These are phyloP conservation scores for Verticillium longisporum DNA, from an alignment of 2,329 filamentous ascomycete species.

Conservation along the genomic window DNA sequence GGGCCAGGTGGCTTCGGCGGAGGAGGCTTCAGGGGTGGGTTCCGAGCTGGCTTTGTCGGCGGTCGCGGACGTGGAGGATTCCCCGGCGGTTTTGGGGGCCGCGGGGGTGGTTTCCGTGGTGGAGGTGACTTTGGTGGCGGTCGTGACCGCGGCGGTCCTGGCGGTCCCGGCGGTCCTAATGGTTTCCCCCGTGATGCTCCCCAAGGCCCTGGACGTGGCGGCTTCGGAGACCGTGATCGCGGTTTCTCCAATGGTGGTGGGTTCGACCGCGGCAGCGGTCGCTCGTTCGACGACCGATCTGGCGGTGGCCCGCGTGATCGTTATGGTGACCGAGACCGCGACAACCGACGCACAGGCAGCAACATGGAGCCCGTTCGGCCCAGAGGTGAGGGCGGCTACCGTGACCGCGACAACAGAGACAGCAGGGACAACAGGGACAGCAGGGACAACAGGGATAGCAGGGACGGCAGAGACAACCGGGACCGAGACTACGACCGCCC, in stretches of 20 bases:
- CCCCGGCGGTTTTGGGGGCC: constrained; percentile 47
- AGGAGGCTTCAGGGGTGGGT: constrained; percentile 45
- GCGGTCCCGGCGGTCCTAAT: constrained; percentile 27
- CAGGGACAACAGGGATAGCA: constrained; percentile 28
- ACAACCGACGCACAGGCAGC: constrained; percentile 55
- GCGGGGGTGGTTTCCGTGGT: constrained; percentile 33
- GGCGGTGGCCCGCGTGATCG: constrained; percentile 37
- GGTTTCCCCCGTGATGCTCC: constrained; percentile 53
- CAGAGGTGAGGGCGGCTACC: constrained; percentile 50
- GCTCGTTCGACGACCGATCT: constrained; percentile 21
- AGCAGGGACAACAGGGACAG: constrained; percentile 25
- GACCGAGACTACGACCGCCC: constrained; percentile 45
- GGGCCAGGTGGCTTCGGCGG: constrained; percentile 49
- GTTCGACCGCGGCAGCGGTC: constrained; percentile 40
- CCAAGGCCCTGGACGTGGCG: constrained; percentile 49
- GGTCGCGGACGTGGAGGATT: constrained; percentile 26
- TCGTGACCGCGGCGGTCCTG: constrained; percentile 20
- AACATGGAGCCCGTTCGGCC: constrained; percentile 80
- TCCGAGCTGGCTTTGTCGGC: constrained; percentile 30
- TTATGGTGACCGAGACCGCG: constrained; percentile 17
- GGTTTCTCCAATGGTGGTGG: constrained; percentile 33
- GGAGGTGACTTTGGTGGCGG: constrained; percentile 39
- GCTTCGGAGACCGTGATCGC: constrained; percentile 29
- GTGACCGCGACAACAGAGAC: constrained; percentile 16
- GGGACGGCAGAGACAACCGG: constrained; percentile 29